Evolutionary conservation across 208 protist species (phyloP), one percentile per base, ranked within the genome.

Genomic region (Wallacemonas sp.): DNA sequence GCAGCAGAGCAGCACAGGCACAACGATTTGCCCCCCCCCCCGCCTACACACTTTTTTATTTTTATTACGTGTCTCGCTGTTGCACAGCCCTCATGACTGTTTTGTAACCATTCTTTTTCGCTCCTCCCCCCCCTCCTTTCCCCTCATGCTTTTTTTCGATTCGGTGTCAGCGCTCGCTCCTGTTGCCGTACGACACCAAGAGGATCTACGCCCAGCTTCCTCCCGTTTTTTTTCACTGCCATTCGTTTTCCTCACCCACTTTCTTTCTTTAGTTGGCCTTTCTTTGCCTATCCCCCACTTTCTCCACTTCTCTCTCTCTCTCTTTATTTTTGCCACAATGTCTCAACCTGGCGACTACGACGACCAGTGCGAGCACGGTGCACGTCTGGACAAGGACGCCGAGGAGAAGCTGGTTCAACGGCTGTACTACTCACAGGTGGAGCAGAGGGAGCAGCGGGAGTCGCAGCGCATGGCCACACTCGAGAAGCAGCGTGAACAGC

Each of bases 371-470:
- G n/a, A 36, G 8, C 26, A 65, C 11, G 61, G 47, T 11, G 64
- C 39, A n/a, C 79, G 75, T 17, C 67, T 93, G 26, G 70, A 68
- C 15, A 72, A 72, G 62, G 84, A 82, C 15, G 76, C 68, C 17
- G 80, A 79, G 69, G 70, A 93, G 36, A 64, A 87, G 33, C 77
- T 93, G 9, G 83, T 91, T 47, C 76, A 89, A 47, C 80, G 89
- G 0, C 76, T 95, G 19, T 95, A 93, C 69, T 86, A 91, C 64
- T 80, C 72, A 3, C 89, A 95, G 69, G 75, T 84, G 72, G 77
- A 95, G 66, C 61, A 77, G n/a, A 62, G 60, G n/a, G 68, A 80
- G 49, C 75, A 78, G 77, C 74, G 84, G 14, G 83, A 91, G 56
- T 72, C 77, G 66, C 79, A 91, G 62, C 78, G 82, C 11, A 66